phyloP scores from a whole-genome alignment of 805 yeast species.

The Groenewaldozyma salmanticensis region DNA sequence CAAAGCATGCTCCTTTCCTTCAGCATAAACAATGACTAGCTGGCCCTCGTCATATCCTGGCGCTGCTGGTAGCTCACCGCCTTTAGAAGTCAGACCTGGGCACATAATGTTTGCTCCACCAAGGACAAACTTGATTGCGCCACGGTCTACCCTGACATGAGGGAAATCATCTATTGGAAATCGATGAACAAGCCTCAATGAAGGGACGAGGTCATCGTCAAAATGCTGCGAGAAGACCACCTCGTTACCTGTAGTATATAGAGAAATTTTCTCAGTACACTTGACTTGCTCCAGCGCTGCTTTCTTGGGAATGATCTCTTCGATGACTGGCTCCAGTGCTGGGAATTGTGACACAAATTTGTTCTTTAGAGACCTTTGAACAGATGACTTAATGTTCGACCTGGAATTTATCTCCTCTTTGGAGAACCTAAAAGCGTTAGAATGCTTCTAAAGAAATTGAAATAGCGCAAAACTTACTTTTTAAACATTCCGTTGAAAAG shows the following conservation, averaged over 20 bases:
- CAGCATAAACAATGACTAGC: constrained; percentile 80
- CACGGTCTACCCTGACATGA: constrained; percentile 82
- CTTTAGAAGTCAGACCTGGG: constrained; percentile 80
- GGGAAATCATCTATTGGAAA: constrained; percentile 70
- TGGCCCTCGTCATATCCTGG: constrained; percentile 52
- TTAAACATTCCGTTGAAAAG: constrained; percentile 1
- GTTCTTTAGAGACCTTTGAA: constrained; percentile 78
- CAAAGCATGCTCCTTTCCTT: constrained; percentile 83
- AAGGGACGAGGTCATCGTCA: constrained; percentile 66
- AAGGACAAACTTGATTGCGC: constrained; percentile 91
- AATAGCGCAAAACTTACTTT: no score
- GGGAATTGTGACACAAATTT: constrained; percentile 69
- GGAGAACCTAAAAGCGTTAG: constrained; percentile 49
- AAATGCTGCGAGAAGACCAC: constrained; percentile 74
- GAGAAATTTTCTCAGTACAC: constrained; percentile 81
- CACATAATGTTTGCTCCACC: constrained; percentile 97
- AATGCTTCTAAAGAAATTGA: no score
- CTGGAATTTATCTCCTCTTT: constrained; percentile 84
- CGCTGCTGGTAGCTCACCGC: constrained; percentile 73
- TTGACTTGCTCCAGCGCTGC: constrained; percentile 69
- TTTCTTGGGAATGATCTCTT: constrained; percentile 80
- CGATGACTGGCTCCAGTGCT: constrained; percentile 63
- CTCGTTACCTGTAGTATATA: constrained; percentile 63
- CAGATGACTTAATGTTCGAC: constrained; percentile 86
- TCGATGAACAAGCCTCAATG: constrained; percentile 37